Base-by-base conservation (phyloP, 139 green algal genomes). In the Tetratostichococcus sp. region DNA sequence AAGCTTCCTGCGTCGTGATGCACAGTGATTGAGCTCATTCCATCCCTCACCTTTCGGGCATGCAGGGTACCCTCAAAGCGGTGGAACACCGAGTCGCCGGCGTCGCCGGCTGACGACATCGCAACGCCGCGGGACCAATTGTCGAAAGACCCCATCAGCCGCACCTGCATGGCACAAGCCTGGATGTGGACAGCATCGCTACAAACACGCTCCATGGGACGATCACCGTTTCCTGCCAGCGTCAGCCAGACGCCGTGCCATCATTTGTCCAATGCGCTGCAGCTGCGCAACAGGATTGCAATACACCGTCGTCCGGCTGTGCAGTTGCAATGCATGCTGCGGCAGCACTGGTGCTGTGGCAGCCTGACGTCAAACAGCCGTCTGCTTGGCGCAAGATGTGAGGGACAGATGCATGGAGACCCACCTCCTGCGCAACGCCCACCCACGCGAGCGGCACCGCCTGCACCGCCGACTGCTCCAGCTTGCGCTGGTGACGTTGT, bases 61-160 rank as follows among this genome's bases (percentile, higher is more conserved):
- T 62, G 50, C 50, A 62, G 50, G 17, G 50, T 62, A 5, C 50
- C 80, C 74, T 77, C 78, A 69, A 89, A 89, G 21, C 72, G 86
- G 30, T 72, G 74, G 59, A 83, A 81, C 23, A 88, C 84, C 21
- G 73, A 77, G 80, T 92, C 88, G 28, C 43, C 71, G 30, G 81
- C 80, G 28, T 89, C 71, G 42, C 86, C 76, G 33, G 83, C 83
- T 19, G 77, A 77, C 25, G 35, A 78, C 26, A 93, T 74, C 34
- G 85, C 80, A 3, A 85, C 69, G 43, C 89, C 89, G 28, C 77
- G 75, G 0, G 84, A 90, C 89, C 89, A 93, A 32, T 69, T 72
- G 75, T 93, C 89, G 75, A 91, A 93, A 43, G 83, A 71, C 0
- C 87, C 87, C 82, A 88, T 87, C 17, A 91, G 35, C 11, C 57